Base-by-base conservation (phyloP, 2,329 filamentous ascomycete genomes). In the Esteya vermicola region DNA sequence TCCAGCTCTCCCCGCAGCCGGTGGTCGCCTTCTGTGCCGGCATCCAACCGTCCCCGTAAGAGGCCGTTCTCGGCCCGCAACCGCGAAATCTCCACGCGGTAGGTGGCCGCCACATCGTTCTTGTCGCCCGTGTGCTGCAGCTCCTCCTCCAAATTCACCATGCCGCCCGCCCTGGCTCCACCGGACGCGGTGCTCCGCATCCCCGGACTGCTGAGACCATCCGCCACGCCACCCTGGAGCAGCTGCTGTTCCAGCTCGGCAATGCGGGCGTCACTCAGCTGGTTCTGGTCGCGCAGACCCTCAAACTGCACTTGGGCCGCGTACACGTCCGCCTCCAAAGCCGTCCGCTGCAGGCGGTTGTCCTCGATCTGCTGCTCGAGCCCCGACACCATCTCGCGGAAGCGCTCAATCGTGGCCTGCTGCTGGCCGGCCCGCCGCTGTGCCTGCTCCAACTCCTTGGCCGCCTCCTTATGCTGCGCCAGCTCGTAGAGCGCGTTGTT, bases 51-150 rank as follows among this genome's bases (percentile, higher is more conserved):
- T 45, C 64, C 70, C 43, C 68, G 68, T 12, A 79, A 57, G 8
- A 78, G 54, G 27, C 68, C 65, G 48, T 76, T 78, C 54, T 80
- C 76, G 6, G 75, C 70, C 51, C 70, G 73, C 36, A 80, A 58
- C 26, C 75, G 67, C 23, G 71, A 71, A 19, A 75, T 52, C 50
- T 75, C 70, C 16, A 74, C 54, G 10, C 63, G 61, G 36, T 70
- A 56, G 14, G 61, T 61, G 1, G 57, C 49, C 12, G 58, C 56
- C 6, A 62, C 58, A 3, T 57, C 49, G 10, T 56, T 55, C 6
- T 61, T 57, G 43, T 61, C 59, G 31, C 54, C 52, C 20, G 67
- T 65, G 42, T 62, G 63, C 38, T 72, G 67, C 5, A 80, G 62
- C 53, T 80, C 75, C 43, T 78, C 69, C 53, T 77, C 74, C 9